phyloP scores from a whole-genome alignment of 1,284 basidiomycete species.

The Sporisorium reilianum region DNA sequence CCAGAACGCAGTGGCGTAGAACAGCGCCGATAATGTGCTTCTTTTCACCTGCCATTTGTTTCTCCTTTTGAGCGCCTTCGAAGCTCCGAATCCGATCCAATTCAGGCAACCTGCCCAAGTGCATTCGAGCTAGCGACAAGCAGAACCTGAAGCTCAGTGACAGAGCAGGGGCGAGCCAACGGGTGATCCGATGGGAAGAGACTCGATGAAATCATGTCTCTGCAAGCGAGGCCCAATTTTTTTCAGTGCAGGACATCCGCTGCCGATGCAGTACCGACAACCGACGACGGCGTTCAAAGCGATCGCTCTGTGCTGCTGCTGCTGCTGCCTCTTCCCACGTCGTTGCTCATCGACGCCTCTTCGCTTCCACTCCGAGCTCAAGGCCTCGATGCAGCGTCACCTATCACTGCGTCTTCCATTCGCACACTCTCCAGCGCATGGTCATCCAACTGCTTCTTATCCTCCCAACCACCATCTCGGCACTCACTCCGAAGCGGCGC shows the following conservation, averaged over 20 bases:
- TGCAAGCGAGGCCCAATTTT: background rate
- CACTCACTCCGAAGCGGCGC: background rate
- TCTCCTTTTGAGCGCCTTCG: too few relatives aligned
- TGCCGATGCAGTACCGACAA: background rate
- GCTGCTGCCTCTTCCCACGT: background rate
- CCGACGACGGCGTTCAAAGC: constrained; percentile 4
- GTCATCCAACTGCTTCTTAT: background rate
- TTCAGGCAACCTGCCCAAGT: too few relatives aligned
- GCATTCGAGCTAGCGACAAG: too few relatives aligned
- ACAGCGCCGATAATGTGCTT: too few relatives aligned
- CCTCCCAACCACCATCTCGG: background rate
- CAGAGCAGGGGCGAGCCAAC: background rate
- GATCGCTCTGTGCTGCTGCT: background rate
- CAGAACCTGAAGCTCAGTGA: background rate
- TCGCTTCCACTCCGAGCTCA: background rate
- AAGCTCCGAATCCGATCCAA: too few relatives aligned
- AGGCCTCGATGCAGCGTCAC: background rate
- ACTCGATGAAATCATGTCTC: background rate
- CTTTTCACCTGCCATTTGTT: too few relatives aligned
- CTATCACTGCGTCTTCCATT: too few relatives aligned
- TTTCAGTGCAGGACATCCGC: too few relatives aligned
- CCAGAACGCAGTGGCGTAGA: too few relatives aligned
- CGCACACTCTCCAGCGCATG: too few relatives aligned
- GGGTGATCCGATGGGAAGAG: background rate
- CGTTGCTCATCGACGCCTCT: background rate